Evolutionary conservation across 176 grass and related monocot genomes (phyloP).

Genomic region (Paspalum notatum): DNA sequence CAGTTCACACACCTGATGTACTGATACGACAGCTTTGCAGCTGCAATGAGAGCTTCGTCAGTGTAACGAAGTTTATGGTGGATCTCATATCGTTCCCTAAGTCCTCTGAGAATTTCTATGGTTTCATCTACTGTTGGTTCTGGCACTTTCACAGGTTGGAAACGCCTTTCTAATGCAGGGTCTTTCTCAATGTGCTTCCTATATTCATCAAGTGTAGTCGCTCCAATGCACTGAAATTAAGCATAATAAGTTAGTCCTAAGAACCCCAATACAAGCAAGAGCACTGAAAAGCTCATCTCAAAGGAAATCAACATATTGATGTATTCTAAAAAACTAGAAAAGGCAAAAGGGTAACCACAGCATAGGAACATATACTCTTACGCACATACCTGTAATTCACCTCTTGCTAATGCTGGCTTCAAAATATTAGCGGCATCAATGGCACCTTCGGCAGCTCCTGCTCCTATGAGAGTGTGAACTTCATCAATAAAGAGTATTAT

Average conservation of each 20-base stretch:
- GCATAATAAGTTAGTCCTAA: slow-evolving; percentile 15
- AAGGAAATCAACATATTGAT: slow-evolving; percentile 5
- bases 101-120: slow-evolving; percentile 86
- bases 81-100: slow-evolving; percentile 90
- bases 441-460: slow-evolving; percentile 91
- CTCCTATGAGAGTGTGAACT: slow-evolving; percentile 96
- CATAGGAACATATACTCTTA: slow-evolving; percentile 29
- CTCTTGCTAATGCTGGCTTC: slow-evolving; percentile 92
- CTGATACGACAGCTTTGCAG: slow-evolving; percentile 83
- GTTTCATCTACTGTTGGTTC: slow-evolving; percentile 96
- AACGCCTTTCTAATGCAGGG: slow-evolving; percentile 88
- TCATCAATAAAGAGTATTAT: slow-evolving; percentile 99
- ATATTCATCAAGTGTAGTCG: slow-evolving; percentile 95
- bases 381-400: slow-evolving; percentile 89
- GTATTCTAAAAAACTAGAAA: slow-evolving; percentile 1
- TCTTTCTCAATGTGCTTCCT: slow-evolving; percentile 96
- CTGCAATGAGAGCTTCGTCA: slow-evolving; percentile 74
- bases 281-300: background rate
- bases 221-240: slow-evolving; percentile 81
- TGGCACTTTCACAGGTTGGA: slow-evolving; percentile 96
- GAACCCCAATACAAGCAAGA: slow-evolving; percentile 22
- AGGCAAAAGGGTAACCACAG: background rate
- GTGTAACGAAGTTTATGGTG: slow-evolving; percentile 94
- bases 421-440: slow-evolving; percentile 97
- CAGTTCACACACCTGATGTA: slow-evolving; percentile 76